These are phyloP conservation scores for Paraurostyla sp. DNA, from an alignment of 73 alveolate genomes.

Conservation along the genomic window DNA sequence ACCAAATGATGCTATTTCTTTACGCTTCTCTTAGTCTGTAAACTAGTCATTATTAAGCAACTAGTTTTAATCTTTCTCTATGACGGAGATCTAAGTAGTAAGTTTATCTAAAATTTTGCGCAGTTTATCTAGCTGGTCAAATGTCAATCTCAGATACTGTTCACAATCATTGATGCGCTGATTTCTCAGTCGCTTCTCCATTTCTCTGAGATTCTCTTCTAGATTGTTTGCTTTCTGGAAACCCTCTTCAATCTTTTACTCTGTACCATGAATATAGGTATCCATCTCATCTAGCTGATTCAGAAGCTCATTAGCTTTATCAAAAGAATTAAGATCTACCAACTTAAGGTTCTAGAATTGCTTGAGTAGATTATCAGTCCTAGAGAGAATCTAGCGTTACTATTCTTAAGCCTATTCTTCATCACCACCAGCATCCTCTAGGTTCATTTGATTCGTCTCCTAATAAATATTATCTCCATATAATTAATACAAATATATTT, in stretches of 20 bases:
- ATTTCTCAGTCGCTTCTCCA: conserved; percentile 32
- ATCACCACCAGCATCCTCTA: not conserved
- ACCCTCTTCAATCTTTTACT: not conserved
- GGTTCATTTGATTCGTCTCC: not conserved
- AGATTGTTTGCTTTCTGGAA: not conserved
- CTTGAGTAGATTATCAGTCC: not conserved
- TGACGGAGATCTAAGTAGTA: not conserved
- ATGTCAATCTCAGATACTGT: not conserved
- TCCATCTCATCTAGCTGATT: conserved; percentile 16
- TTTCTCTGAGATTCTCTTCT: not conserved
- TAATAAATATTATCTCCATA: not conserved
- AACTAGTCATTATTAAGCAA: not conserved
- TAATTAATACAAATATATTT: not conserved
- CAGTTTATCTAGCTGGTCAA: not conserved
- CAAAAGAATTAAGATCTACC: not conserved
- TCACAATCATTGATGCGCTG: conserved; percentile 47
- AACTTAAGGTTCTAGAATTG: not conserved
- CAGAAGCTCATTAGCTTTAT: conserved; percentile 5
- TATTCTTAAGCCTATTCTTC: conserved; percentile 15
- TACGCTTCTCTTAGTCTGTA: conserved; percentile 15
- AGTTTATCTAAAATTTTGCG: not conserved
- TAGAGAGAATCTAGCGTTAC: not conserved
- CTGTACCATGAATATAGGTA: not conserved
- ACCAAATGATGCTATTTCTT: conserved; percentile 2
- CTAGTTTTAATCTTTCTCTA: not conserved